Evolutionary conservation across 305 asterid species (phyloP), one percentile per base, ranked within the genome.

Genomic region (Andrographis paniculata): DNA sequence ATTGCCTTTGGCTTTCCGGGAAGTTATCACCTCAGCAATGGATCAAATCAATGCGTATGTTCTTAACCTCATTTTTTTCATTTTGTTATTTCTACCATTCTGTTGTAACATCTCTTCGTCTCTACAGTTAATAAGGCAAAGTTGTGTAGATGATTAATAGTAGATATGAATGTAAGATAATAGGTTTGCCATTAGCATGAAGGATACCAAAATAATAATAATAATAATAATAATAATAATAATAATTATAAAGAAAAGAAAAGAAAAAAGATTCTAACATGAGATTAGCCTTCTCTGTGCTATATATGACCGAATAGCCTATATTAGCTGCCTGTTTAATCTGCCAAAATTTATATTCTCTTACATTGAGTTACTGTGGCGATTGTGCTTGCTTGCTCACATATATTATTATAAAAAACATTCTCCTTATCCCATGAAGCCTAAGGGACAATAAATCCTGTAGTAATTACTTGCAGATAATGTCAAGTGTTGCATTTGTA

Each of bases 21-120:
- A 95, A 55, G 60, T 87, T 54, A 73, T 87, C 75, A 67, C 68
- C 59, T 73, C 93, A 35, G 95, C 89, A 61, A 84, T 87, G 85
- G 95, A 87, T 68, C 96, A 81, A 72, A 87, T 84, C 61, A 77
- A 79, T 50, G 60, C 45, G 99, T 91, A 70, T 77, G 99, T 73
- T 60, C 44, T 57, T 38, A 45, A 47, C 30, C 47, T 61, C 59
- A 52, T 10, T 14, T 21, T 16, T 55, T 10, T 19, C n/a, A n/a
- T 19, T 58, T 40, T 9, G 33, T 13, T 40, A 27, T 41, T 44
- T 55, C 53, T 49, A 16, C 18, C 45, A 47, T 40, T 19, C 27
- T 22, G 62, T 38, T 20, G 68, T 54, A 28, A 42, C 19, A 44
- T 31, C 37, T 59, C 4, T 48, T 33, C 38, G 51, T 23, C 35